These are phyloP conservation scores for Teunomyces panamensis DNA, from an alignment of 805 yeast species.

Conservation along the genomic window DNA sequence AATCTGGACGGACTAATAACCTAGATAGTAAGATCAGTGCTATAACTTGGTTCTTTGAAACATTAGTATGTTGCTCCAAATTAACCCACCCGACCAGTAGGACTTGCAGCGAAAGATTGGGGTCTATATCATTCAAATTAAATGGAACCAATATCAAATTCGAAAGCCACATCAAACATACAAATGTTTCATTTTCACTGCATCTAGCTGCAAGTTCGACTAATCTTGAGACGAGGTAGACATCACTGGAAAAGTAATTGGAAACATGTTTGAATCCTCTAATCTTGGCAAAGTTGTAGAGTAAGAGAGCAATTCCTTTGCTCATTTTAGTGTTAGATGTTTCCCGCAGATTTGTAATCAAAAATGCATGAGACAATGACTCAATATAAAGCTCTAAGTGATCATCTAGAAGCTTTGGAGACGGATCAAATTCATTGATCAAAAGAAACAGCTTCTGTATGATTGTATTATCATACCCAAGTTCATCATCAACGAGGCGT, in stretches of 20 bases:
- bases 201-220: conserved; percentile 6
- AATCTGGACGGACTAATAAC: conserved; percentile 51
- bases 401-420: conserved; percentile 50
- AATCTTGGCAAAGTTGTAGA: conserved; percentile 63
- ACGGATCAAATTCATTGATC: conserved; percentile 51
- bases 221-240: conserved; percentile 40
- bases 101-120: conserved; percentile 30
- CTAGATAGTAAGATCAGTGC: conserved; percentile 52
- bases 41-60: conserved; percentile 59
- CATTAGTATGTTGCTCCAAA: conserved; percentile 29
- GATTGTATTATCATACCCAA: background rate
- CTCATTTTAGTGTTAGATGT: conserved; percentile 4
- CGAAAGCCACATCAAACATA: conserved; percentile 68
- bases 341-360: conserved; percentile 5
- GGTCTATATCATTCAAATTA: conserved; percentile 41
- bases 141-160: conserved; percentile 75
- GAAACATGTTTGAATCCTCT: conserved; percentile 61
- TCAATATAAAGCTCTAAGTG: conserved; percentile 33
- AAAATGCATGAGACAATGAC: conserved; percentile 24
- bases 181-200: conserved; percentile 24
- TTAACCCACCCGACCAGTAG: conserved; percentile 30
- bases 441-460: conserved; percentile 4
- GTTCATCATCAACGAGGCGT: background rate
- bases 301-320: conserved; percentile 28
- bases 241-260: conserved; percentile 60